phyloP scores from a whole-genome alignment of 495 filamentous ascomycete genomes.

The Margaritispora aquatica region DNA sequence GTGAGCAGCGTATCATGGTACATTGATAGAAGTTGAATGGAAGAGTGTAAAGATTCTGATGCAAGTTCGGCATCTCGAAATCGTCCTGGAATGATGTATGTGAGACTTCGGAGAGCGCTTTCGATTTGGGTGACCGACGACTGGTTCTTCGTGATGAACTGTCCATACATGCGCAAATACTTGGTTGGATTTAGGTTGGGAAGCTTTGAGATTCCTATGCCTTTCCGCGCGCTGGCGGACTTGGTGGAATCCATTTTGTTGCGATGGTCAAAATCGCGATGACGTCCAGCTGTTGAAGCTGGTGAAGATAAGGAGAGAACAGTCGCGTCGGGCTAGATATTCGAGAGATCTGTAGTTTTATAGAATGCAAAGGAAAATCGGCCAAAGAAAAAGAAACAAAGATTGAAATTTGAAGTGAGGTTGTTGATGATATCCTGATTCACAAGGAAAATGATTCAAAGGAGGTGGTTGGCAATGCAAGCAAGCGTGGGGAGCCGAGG shows the following conservation, averaged over 20 bases:
- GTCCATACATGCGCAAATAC: slow-evolving; percentile 75
- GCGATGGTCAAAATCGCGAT: background rate
- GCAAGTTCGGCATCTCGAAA: slow-evolving; percentile 91
- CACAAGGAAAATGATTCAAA: background rate
- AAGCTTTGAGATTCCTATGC: slow-evolving; percentile 8
- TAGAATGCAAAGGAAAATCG: too few species aligned
- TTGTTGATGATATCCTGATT: slow-evolving; percentile 6
- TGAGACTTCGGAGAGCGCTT: slow-evolving; percentile 80
- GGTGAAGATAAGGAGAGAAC: background rate
- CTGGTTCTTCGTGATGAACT: slow-evolving; percentile 92
- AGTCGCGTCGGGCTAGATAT: too few species aligned
- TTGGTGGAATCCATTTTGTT: slow-evolving; percentile 19
- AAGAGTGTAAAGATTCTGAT: slow-evolving; percentile 86
- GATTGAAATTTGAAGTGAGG: slow-evolving; percentile 4
- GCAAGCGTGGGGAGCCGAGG: slow-evolving; percentile 10
- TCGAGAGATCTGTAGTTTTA: too few species aligned
- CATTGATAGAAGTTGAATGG: slow-evolving; percentile 82
- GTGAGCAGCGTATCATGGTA: slow-evolving; percentile 91
- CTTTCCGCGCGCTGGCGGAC: background rate
- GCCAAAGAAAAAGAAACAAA: too few species aligned
- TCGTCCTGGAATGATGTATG: slow-evolving; percentile 92
- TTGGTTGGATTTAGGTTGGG: slow-evolving; percentile 58
- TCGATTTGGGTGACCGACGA: slow-evolving; percentile 90
- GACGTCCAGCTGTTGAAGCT: background rate
- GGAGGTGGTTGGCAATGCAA: slow-evolving; percentile 10